A percentile compares a stretch with the other conserved stretches of the same genome.
phyloP scores from a whole-genome alignment of 768 basidiomycete species.

The Boletus rubropictus region DNA sequence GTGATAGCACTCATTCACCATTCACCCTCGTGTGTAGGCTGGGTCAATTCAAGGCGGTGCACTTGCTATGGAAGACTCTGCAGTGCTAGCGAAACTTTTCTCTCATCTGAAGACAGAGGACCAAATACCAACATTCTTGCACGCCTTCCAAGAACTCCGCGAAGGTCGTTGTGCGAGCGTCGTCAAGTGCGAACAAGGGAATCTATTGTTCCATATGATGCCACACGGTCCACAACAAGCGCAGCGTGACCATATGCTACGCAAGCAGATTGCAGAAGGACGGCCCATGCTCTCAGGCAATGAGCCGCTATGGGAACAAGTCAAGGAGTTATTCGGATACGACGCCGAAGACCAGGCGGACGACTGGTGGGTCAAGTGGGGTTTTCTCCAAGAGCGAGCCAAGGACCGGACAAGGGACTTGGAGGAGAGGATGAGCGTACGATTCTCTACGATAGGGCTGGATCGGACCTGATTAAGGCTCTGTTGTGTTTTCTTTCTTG shows the following conservation, averaged over 20 bases:
- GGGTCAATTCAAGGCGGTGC: slow-evolving; percentile 46
- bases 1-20: not conserved
- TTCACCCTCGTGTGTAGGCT: slow-evolving; percentile 34
- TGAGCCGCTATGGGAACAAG: slow-evolving; percentile 40
- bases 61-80: slow-evolving; percentile 57
- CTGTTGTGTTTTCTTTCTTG: not conserved
- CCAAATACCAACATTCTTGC: slow-evolving; percentile 47
- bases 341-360: slow-evolving; percentile 53
- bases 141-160: slow-evolving; percentile 55
- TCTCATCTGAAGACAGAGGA: slow-evolving; percentile 41
- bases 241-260: slow-evolving; percentile 39
- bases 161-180: slow-evolving; percentile 46
- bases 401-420: slow-evolving; percentile 18
- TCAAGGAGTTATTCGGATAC: slow-evolving; percentile 45
- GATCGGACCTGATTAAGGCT: slow-evolving; percentile 2
- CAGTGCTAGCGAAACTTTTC: slow-evolving; percentile 55
- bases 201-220: slow-evolving; percentile 41
- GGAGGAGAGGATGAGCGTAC: slow-evolving; percentile 14
- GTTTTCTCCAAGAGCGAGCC: slow-evolving; percentile 38
- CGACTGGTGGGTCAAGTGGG: slow-evolving; percentile 63
- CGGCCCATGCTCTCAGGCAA: slow-evolving; percentile 36
- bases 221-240: slow-evolving; percentile 41
- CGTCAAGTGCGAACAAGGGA: slow-evolving; percentile 40
- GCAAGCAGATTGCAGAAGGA: slow-evolving; percentile 40
- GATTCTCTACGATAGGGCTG: not conserved